These are phyloP conservation scores for Lactarius hatsudake DNA, from an alignment of 768 basidiomycete species.

Conservation along the genomic window DNA sequence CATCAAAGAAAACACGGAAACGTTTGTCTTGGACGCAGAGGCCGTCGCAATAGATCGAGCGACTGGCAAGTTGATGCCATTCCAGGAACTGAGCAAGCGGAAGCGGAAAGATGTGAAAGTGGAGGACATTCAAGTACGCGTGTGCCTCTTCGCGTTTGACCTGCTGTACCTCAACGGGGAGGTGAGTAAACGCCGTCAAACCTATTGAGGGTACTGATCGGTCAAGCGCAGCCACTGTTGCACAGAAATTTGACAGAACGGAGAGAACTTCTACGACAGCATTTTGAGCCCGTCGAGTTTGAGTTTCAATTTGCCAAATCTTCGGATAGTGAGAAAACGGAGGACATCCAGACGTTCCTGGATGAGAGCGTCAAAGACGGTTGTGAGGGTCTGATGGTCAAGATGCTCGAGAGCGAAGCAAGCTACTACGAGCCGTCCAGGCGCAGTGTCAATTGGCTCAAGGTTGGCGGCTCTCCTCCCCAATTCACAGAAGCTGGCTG, in stretches of 20 bases:
- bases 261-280: constrained; percentile 67
- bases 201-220: not conserved
- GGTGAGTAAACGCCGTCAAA: constrained; percentile 43
- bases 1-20: constrained; percentile 75
- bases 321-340: constrained; percentile 83
- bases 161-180: constrained; percentile 95
- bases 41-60: constrained; percentile 92
- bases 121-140: constrained; percentile 95
- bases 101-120: constrained; percentile 98
- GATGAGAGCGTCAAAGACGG: constrained; percentile 98
- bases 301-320: constrained; percentile 94
- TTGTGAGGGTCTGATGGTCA: constrained; percentile 99
- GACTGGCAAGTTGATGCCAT: constrained; percentile 87
- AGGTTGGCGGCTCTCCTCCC: constrained; percentile 51
- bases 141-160: constrained; percentile 96
- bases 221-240: constrained; percentile 65
- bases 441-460: constrained; percentile 96
- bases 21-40: constrained; percentile 95
- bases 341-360: constrained; percentile 92
- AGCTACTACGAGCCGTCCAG: constrained; percentile 95
- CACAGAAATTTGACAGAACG: constrained; percentile 73
- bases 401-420: constrained; percentile 91
- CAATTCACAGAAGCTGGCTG: not conserved
- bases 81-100: constrained; percentile 92
- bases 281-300: constrained; percentile 79